Percentiles rank a stretch among this genome's conserved stretches.
phyloP scores from a whole-genome alignment of 2,329 filamentous ascomycete genomes.

The Epichloe hybrida region DNA sequence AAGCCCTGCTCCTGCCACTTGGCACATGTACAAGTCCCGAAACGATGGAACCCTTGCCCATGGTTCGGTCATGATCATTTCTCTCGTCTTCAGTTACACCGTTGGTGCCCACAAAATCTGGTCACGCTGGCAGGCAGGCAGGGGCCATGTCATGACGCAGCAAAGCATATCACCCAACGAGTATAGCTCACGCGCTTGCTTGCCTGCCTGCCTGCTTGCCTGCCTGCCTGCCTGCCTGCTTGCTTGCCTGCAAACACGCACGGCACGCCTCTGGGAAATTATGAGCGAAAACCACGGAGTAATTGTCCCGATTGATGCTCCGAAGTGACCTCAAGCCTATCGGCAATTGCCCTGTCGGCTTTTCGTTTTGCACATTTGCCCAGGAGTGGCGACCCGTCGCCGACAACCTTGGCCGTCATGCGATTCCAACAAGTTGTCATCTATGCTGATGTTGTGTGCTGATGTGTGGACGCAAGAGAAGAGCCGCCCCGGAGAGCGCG shows the following conservation, averaged over 20 bases:
- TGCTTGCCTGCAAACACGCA: background rate
- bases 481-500: too few relatives aligned
- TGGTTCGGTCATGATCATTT: conserved; percentile 3
- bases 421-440: too few relatives aligned
- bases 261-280: background rate
- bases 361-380: background rate
- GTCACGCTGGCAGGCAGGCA: conserved; percentile 1
- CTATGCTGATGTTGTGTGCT: too few relatives aligned
- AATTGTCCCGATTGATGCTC: background rate
- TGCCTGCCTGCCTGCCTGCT: background rate
- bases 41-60: conserved; percentile 2
- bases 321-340: conserved; percentile 1
- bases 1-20: background rate
- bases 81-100: background rate
- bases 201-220: too few relatives aligned
- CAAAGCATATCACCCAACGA: background rate
- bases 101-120: conserved; percentile 3
- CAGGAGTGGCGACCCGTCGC: background rate
- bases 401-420: background rate
- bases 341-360: conserved; percentile 4
- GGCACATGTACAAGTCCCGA: background rate
- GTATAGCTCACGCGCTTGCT: background rate
- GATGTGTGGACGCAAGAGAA: too few relatives aligned
- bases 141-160: conserved; percentile 5
- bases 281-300: background rate